Base-by-base conservation (phyloP, 768 basidiomycete genomes). In the Russula dissimulans region DNA sequence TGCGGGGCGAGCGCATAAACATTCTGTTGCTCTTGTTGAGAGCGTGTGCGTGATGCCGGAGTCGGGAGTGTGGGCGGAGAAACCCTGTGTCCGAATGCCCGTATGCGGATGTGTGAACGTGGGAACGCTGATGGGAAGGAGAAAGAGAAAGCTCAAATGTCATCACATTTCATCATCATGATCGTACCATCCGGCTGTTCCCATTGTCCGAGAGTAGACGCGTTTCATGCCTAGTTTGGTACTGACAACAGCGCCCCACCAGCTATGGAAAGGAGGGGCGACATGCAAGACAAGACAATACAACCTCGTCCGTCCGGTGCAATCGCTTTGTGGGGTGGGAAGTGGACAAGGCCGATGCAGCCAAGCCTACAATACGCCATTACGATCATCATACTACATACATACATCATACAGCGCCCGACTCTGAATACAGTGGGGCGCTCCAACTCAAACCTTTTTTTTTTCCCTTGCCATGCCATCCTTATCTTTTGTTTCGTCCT, bases 201-300 rank as follows among this genome's bases (percentile, higher is more conserved):
- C 52, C 41, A 54, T 54, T 54, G 26, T 39, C 52, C 52, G 17
- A 32, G 11, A 8, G 11, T 1, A 11, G n/a, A n/a, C 17, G 38
- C 26, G 5, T 8, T 44, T 22, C 2, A 45, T 26, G 22, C 22
- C 3, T 34, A 15, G n/a, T 31, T 54, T 54, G 43, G 53, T 54
- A 43, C 38, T 56, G 54, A 43, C 36, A 56, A 56, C 54, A 38
- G 46, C 54, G 53, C 42, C 53, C 53, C 29, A 31, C 53, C 22
- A 32, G 43, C 31, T 44, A 42, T 4, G 31, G 36, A 9, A 32
- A 32, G 3, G 4, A n/a, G 34, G 3, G 5, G 5, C 22, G 5
- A 18, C 14, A 44, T 18, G 42, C 14, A 31, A 5, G 7, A 31
- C 39, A 17, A 12, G 8, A 18, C 11, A 36, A 54, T 22, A 54